Conservation (phyloP, 2,329 filamentous ascomycete species). For the Grosmannia huntii region DNA sequence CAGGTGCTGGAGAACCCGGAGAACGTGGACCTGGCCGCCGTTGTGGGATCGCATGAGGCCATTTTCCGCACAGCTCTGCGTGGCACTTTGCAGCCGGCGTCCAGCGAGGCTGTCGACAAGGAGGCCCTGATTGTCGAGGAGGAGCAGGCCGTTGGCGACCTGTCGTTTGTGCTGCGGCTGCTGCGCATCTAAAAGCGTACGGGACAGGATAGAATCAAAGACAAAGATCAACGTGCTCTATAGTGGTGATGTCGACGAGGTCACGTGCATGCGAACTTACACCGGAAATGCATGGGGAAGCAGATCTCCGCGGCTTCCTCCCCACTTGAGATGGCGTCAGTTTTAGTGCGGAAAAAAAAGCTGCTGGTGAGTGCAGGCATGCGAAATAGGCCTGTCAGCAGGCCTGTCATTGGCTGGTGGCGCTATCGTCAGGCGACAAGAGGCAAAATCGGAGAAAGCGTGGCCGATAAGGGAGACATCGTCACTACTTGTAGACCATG, state of each 20-base stretch:
- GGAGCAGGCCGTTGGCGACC: conserved; percentile 39
- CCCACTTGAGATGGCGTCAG: conserved; percentile 12
- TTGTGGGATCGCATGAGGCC: conserved; percentile 54
- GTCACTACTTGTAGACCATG: background rate
- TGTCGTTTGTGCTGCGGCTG: conserved; percentile 12
- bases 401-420: background rate
- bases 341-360: conserved; percentile 6
- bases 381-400: background rate
- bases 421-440: background rate
- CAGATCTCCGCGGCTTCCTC: background rate
- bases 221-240: too few relatives aligned
- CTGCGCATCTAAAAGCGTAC: conserved; percentile 6
- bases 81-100: conserved; percentile 54
- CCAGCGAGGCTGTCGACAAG: conserved; percentile 41
- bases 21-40: conserved; percentile 55
- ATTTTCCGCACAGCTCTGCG: conserved; percentile 67
- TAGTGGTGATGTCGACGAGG: too few relatives aligned
- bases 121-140: conserved; percentile 63
- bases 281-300: background rate
- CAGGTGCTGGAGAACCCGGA: conserved; percentile 68
- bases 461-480: background rate
- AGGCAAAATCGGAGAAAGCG: background rate
- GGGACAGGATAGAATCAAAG: background rate
- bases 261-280: background rate
- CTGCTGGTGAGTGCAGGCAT: background rate